Conservation (phyloP, 352 stramenopile species). For the Globisporangium paddicum region DNA sequence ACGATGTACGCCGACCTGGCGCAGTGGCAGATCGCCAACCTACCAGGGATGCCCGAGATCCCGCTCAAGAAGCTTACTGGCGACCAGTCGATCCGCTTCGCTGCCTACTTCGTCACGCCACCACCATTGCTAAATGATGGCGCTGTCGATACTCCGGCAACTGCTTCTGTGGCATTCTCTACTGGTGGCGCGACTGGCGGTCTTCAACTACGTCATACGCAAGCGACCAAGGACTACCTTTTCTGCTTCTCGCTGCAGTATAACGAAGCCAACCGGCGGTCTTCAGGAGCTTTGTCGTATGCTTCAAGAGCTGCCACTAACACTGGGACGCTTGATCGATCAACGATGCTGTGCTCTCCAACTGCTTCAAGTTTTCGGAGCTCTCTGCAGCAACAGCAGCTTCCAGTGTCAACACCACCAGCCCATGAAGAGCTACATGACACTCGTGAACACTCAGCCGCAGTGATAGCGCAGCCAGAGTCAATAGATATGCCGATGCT, state of each 20-base stretch:
- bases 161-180: not conserved
- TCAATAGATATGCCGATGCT: not conserved
- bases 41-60: conserved; percentile 36
- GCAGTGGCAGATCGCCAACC: conserved; percentile 43
- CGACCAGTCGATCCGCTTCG: conserved; percentile 32
- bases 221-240: conserved; percentile 31
- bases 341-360: conserved; percentile 7
- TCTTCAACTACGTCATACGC: conserved; percentile 14
- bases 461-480: not conserved
- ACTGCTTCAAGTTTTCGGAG: conserved; percentile 11
- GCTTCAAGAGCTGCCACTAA: not conserved
- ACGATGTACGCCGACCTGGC: conserved; percentile 40
- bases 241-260: conserved; percentile 50
- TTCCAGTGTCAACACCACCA: not conserved
- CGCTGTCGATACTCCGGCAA: not conserved
- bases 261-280: conserved; percentile 9
- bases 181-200: not conserved
- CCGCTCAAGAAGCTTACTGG: conserved; percentile 30
- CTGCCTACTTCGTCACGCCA: conserved; percentile 29
- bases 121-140: conserved; percentile 5
- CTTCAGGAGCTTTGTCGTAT: no score
- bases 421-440: not conserved
- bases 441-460: not conserved
- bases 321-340: not conserved
- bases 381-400: not conserved